A percentile compares a stretch with the other conserved stretches of the same genome.
These are phyloP conservation scores for Colletotrichum lupini DNA, from an alignment of 2,329 filamentous ascomycete genomes.

Conservation along the genomic window DNA sequence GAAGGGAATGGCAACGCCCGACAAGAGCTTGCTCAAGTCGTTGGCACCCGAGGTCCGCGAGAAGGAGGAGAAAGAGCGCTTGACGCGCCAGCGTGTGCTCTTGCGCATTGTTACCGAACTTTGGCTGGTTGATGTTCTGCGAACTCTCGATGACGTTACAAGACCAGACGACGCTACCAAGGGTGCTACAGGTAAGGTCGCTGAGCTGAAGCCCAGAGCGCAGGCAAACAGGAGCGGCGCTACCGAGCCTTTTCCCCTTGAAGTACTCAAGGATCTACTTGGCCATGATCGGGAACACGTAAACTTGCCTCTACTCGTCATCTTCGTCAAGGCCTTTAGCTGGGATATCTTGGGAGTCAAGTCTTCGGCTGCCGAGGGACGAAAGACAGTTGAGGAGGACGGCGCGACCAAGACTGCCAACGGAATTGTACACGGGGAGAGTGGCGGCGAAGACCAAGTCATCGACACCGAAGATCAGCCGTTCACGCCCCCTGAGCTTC, in stretches of 20 bases:
- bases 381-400: slow-evolving; percentile 86
- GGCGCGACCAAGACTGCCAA: slow-evolving; percentile 67
- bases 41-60: slow-evolving; percentile 86
- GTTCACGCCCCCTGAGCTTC: slow-evolving; percentile 79
- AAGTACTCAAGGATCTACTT: slow-evolving; percentile 96
- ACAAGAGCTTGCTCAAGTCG: slow-evolving; percentile 83
- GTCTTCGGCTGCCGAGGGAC: slow-evolving; percentile 76
- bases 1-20: slow-evolving; percentile 89
- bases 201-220: slow-evolving; percentile 66
- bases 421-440: slow-evolving; percentile 11
- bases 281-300: slow-evolving; percentile 92
- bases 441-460: slow-evolving; percentile 24
- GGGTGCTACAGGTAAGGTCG: slow-evolving; percentile 71
- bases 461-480: slow-evolving; percentile 69
- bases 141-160: slow-evolving; percentile 78
- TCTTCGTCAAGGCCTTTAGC: slow-evolving; percentile 95
- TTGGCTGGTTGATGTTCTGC: slow-evolving; percentile 90
- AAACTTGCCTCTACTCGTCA: slow-evolving; percentile 90
- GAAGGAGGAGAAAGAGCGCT: slow-evolving; percentile 93
- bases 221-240: slow-evolving; percentile 71
- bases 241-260: slow-evolving; percentile 92
- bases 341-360: slow-evolving; percentile 94
- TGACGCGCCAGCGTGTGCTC: slow-evolving; percentile 85
- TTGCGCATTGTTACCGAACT: slow-evolving; percentile 93
- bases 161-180: slow-evolving; percentile 72